Evolutionary conservation across 2,329 filamentous ascomycete species (phyloP).

Genomic region (Aspergillus japonicus): DNA sequence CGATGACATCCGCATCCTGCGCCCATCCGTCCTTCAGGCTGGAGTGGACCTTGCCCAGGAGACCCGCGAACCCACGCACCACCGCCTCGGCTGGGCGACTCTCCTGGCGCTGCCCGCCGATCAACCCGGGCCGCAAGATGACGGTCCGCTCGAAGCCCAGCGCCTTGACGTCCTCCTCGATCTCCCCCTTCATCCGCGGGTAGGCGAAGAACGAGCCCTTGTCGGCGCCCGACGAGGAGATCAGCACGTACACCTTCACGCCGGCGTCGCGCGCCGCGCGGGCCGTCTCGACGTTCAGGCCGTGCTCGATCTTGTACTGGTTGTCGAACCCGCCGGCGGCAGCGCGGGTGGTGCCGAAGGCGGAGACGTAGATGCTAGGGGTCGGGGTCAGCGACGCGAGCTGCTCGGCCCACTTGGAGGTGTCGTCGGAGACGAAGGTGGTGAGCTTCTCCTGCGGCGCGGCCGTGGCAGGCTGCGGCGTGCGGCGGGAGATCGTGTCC

Average conservation of each 20-base stretch:
- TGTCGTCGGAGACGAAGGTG: slow-evolving; percentile 66
- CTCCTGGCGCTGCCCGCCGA: slow-evolving; percentile 68
- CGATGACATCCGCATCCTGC: slow-evolving; percentile 72
- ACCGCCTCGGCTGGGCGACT: slow-evolving; percentile 59
- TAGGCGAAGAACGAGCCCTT: slow-evolving; percentile 57
- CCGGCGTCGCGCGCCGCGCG: slow-evolving; percentile 71
- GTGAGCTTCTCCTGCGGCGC: slow-evolving; percentile 61
- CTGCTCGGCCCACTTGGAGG: slow-evolving; percentile 64
- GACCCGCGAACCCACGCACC: slow-evolving; percentile 55
- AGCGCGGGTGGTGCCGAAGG: slow-evolving; percentile 75
- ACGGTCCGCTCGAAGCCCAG: slow-evolving; percentile 76
- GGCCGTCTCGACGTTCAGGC: slow-evolving; percentile 78
- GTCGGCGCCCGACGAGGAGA: slow-evolving; percentile 60
- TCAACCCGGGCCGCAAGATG: slow-evolving; percentile 70
- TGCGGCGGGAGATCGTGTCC: slow-evolving; percentile 48
- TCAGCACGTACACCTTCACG: slow-evolving; percentile 71
- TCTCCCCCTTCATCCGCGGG: slow-evolving; percentile 75
- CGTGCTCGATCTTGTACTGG: slow-evolving; percentile 86
- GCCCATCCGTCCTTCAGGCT: slow-evolving; percentile 63
- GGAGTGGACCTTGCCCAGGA: slow-evolving; percentile 55
- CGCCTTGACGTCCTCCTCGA: slow-evolving; percentile 73
- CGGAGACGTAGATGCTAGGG: slow-evolving; percentile 69
- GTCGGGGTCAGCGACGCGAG: slow-evolving; percentile 57
- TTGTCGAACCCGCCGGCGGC: slow-evolving; percentile 72
- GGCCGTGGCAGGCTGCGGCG: slow-evolving; percentile 41